Evolutionary conservation across 108 stramenopile species (phyloP).

Genomic region (Aureococcus anophagefferens): DNA sequence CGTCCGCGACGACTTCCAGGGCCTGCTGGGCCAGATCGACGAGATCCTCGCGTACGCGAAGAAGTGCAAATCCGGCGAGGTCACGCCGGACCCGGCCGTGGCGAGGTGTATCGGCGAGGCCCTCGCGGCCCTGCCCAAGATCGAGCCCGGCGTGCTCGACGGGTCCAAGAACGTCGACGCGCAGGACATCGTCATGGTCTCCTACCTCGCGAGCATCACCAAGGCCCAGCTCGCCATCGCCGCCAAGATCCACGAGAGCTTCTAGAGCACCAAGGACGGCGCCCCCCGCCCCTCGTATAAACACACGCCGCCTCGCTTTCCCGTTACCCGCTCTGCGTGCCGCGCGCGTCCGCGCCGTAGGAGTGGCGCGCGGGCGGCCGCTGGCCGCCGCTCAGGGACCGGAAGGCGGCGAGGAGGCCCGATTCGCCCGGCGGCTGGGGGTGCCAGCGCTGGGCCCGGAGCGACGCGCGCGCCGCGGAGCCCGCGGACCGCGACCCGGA

Average conservation of each 20-base stretch:
- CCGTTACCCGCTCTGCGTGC: too few species aligned
- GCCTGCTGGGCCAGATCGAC: slow-evolving; percentile 67
- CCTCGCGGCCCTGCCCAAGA: slow-evolving; percentile 69
- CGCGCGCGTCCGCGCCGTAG: too few species aligned
- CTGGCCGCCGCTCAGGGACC: too few species aligned
- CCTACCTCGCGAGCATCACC: slow-evolving; percentile 82
- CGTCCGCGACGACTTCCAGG: slow-evolving; percentile 37
- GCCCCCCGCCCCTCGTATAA: too few species aligned
- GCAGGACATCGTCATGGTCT: slow-evolving; percentile 95
- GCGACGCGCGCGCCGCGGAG: too few species aligned
- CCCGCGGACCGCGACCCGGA: too few species aligned
- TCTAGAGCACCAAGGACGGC: too few species aligned
- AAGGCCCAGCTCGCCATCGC: slow-evolving; percentile 82
- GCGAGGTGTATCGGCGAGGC: slow-evolving; percentile 68
- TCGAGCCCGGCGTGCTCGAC: slow-evolving; percentile 78
- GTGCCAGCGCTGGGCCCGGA: too few species aligned
- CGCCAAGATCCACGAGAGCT: slow-evolving; percentile 60
- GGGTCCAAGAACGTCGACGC: slow-evolving; percentile 75
- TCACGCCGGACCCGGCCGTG: slow-evolving; percentile 47
- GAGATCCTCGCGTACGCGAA: slow-evolving; percentile 69
- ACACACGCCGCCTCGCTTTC: too few species aligned
- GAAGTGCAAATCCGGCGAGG: slow-evolving; percentile 62
- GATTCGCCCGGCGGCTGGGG: too few species aligned
- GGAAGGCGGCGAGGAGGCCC: too few species aligned
- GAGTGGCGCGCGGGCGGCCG: too few species aligned